Evolutionary conservation across 495 filamentous ascomycete genomes (phyloP), one percentile per base, ranked within the genome.

Genomic region (Neurospora cerealis): DNA sequence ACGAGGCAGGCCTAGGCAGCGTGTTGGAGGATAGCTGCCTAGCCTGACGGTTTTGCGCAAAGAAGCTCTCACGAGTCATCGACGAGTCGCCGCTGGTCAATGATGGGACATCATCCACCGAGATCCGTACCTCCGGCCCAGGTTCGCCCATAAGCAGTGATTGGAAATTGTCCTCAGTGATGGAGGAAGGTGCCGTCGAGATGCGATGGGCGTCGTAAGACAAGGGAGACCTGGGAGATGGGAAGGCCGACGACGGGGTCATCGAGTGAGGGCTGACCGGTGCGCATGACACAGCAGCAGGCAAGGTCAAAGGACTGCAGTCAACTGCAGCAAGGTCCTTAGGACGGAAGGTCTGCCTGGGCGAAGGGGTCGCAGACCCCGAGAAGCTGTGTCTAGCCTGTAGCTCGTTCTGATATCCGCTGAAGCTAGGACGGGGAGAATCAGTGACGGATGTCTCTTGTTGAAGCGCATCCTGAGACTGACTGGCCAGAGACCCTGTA

Each of bases 21-120:
- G 54, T 66, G 54, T 66, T 66, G 54, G 54, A 32, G 54, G 54
- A 66, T 34, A 66, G 54, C 71, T 91, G 91, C 38, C 79, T 76
- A 24, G 81, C 76, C 69, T 80, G 77, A 5, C 77, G 78, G 21
- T 79, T 69, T 13, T 83, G 80, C 0, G 79, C 74, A n/a, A 83
- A 83, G 15, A 80, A 77, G 78, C 86, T 87, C 39, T 89, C 89
- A 73, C 91, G 90, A 4, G 93, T 93, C 89, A 90, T 92, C 17
- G 93, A 95, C 1, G 94, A 97, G 76, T 93, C 89, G 79, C 92
- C 94, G 81, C 92, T 95, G 21, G 91, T 94, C 38, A 97, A 82
- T 39, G 94, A 97, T 8, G 94, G 94, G 13, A 95, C 92, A 82
- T 94, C 93, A 73, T 97, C 94, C 32, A 93, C 87, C 8, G 94